Percentiles rank a stretch among this genome's conserved stretches.
Evolutionary conservation across 1,284 basidiomycete species (phyloP).

Genomic region (Schizophyllum commune): DNA sequence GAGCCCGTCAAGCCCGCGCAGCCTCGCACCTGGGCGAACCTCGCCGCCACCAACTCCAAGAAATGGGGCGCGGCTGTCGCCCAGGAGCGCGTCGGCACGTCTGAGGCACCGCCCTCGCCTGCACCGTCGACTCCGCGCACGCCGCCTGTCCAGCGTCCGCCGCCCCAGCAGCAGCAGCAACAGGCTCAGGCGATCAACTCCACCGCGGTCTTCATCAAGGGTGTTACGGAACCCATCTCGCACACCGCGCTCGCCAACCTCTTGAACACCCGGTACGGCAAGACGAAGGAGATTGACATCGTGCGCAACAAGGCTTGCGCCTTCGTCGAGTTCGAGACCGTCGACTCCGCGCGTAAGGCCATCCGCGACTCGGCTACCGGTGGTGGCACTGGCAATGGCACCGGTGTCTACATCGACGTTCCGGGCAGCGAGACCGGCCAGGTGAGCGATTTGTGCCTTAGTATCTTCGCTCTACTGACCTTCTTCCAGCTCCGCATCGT

Average conservation of each 20-base stretch:
- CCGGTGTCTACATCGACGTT: conserved; percentile 68
- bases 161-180: conserved; percentile 23
- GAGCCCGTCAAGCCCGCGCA: conserved; percentile 36
- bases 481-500: conserved; percentile 50
- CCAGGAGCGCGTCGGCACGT: conserved; percentile 62
- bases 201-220: conserved; percentile 84
- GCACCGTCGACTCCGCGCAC: conserved; percentile 29
- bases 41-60: conserved; percentile 74
- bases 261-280: conserved; percentile 72
- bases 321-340: conserved; percentile 81
- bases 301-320: conserved; percentile 87
- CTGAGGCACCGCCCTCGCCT: conserved; percentile 45
- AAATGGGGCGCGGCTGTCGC: conserved; percentile 78
- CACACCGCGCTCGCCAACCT: conserved; percentile 49
- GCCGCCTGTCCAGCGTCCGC: conserved; percentile 25
- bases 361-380: conserved; percentile 66
- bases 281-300: conserved; percentile 85
- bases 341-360: conserved; percentile 81
- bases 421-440: conserved; percentile 30
- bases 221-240: conserved; percentile 70
- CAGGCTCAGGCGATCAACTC: conserved; percentile 43
- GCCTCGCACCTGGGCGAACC: conserved; percentile 85
- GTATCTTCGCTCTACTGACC: conserved; percentile 1
- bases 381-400: conserved; percentile 73
- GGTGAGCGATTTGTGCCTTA: neutral